Percentiles rank a stretch among this genome's conserved stretches.
These are phyloP conservation scores for Nymphaea thermarum DNA, from an alignment of 164 flowering plant genomes.

Conservation along the genomic window DNA sequence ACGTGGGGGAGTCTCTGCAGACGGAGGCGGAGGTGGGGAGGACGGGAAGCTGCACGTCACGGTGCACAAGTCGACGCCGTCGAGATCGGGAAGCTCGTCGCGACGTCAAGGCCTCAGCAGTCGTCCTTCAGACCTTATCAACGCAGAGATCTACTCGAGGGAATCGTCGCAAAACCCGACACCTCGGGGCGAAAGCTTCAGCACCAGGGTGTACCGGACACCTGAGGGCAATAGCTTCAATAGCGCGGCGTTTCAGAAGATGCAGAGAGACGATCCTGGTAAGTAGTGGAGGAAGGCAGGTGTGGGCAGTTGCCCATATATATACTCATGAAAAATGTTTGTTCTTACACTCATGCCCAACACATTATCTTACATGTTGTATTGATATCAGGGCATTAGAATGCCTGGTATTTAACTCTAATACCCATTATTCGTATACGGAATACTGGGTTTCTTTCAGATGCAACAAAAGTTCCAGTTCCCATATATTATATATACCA, in stretches of 20 bases:
- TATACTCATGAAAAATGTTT: too few species aligned
- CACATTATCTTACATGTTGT: too few species aligned
- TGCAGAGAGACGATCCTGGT: slow-evolving; percentile 26
- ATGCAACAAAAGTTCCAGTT: too few species aligned
- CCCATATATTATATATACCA: too few species aligned
- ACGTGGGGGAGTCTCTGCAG: slow-evolving; percentile 27
- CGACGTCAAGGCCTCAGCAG: neutral
- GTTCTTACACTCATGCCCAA: too few species aligned
- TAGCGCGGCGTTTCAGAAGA: neutral
- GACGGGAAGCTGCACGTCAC: slow-evolving; percentile 13
- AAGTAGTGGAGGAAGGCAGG: slow-evolving; percentile 45
- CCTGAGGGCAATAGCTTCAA: neutral
- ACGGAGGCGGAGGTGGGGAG: slow-evolving; percentile 10
- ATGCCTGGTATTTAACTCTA: too few species aligned
- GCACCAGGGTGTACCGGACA: slow-evolving; percentile 1
- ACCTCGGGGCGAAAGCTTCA: slow-evolving; percentile 13
- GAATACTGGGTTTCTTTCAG: too few species aligned
- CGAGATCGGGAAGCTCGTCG: neutral
- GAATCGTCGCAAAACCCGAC: slow-evolving; percentile 14
- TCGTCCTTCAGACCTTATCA: slow-evolving; percentile 11
- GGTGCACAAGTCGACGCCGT: slow-evolving; percentile 8
- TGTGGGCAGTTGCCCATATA: too few species aligned
- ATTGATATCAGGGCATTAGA: too few species aligned
- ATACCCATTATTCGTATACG: too few species aligned
- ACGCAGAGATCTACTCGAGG: slow-evolving; percentile 14